Conservation (phyloP, 805 yeast genomes). For the Zygosaccharomyces bisporus region DNA sequence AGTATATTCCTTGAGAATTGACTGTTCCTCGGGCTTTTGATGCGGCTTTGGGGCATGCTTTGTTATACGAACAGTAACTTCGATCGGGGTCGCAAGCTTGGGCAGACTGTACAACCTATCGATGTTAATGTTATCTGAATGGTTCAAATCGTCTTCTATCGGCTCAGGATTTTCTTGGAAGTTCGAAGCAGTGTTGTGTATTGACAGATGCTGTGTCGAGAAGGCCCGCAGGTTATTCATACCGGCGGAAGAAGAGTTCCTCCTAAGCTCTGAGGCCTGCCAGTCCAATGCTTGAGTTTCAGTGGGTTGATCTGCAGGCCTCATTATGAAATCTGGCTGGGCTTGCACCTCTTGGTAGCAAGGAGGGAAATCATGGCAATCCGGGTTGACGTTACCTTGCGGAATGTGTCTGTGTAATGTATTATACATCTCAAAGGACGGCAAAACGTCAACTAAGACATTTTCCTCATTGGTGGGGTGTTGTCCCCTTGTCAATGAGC, state of each 20-base stretch:
- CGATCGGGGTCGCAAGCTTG: constrained; percentile 42
- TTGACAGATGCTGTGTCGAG: constrained; percentile 20
- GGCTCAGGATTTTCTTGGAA: constrained; percentile 14
- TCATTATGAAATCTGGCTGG: constrained; percentile 14
- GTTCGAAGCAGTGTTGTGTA: constrained; percentile 6
- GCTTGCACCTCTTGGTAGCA: constrained; percentile 30
- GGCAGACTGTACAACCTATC: constrained; percentile 52
- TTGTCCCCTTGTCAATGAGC: constrained; percentile 1
- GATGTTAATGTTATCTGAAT: constrained; percentile 44
- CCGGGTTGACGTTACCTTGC: constrained; percentile 38
- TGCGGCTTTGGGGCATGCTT: constrained; percentile 48
- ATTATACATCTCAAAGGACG: constrained; percentile 67
- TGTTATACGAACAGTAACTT: constrained; percentile 49
- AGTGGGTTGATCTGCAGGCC: constrained; percentile 15
- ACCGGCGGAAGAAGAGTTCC: constrained; percentile 11
- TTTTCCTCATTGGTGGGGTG: constrained; percentile 10
- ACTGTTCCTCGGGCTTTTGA: constrained; percentile 44
- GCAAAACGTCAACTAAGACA: constrained; percentile 50
- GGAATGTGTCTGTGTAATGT: constrained; percentile 41
- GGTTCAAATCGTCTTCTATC: constrained; percentile 34
- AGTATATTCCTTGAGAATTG: constrained; percentile 50
- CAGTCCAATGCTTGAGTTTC: constrained; percentile 11
- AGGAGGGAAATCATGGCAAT: constrained; percentile 36
- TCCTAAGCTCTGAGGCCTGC: constrained; percentile 1
- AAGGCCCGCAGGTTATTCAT: constrained; percentile 19